These are phyloP conservation scores for Mycogone perniciosa DNA, from an alignment of 2,329 filamentous ascomycete genomes.

Conservation along the genomic window DNA sequence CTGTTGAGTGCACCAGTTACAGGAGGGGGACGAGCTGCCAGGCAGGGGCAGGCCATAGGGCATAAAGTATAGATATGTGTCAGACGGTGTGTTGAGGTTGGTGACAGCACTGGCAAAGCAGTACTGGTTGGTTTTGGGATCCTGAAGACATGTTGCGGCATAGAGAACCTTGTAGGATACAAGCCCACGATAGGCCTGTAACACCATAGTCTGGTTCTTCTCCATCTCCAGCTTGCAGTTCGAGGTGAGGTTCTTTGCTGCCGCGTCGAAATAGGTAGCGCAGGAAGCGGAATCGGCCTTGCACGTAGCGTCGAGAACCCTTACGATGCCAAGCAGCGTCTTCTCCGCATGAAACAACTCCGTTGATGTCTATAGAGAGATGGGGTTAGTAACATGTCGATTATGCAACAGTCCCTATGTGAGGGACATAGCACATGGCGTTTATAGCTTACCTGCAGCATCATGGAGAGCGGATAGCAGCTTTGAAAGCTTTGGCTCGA, in stretches of 20 bases:
- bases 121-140: slow-evolving; percentile 60
- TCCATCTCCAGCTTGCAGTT: slow-evolving; percentile 70
- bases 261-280: slow-evolving; percentile 52
- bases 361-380: slow-evolving; percentile 58
- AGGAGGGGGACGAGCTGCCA: slow-evolving; percentile 60
- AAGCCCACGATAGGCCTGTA: slow-evolving; percentile 70
- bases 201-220: slow-evolving; percentile 60
- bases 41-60: slow-evolving; percentile 71
- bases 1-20: slow-evolving; percentile 66
- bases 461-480: slow-evolving; percentile 78
- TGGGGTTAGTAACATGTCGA: slow-evolving; percentile 16
- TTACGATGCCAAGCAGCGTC: slow-evolving; percentile 65
- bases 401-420: neutral
- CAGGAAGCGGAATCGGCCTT: slow-evolving; percentile 60
- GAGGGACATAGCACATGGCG: neutral
- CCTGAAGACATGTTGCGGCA: slow-evolving; percentile 70
- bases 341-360: slow-evolving; percentile 76
- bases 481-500: slow-evolving; percentile 58
- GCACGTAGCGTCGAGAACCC: slow-evolving; percentile 74
- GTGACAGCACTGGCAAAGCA: slow-evolving; percentile 80
- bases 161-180: slow-evolving; percentile 72
- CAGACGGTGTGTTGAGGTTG: slow-evolving; percentile 61
- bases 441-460: slow-evolving; percentile 61
- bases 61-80: slow-evolving; percentile 79
- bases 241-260: slow-evolving; percentile 60